Evolutionary conservation across 305 asterid genomes (phyloP).

Genomic region (Petunia hybrid): DNA sequence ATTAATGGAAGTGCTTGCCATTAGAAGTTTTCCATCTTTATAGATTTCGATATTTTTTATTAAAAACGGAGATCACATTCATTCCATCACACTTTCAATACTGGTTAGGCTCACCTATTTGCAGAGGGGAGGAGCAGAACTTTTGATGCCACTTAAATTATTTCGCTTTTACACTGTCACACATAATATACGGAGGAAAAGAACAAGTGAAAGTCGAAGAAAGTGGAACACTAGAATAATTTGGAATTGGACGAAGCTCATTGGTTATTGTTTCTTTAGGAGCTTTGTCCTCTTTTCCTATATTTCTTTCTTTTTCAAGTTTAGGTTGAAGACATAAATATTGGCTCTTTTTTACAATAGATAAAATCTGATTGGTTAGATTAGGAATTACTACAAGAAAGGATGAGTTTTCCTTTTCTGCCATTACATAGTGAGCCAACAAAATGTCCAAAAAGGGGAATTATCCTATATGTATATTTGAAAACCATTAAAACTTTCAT

Average conservation of each 20-base stretch:
- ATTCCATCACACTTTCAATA: no score
- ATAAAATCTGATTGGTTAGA: neutral
- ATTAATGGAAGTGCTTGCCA: no score
- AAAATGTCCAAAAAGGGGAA: neutral
- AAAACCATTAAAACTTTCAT: no score
- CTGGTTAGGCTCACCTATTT: neutral
- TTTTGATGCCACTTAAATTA: neutral
- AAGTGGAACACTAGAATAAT: constrained; percentile 11
- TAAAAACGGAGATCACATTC: no score
- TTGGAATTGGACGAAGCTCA: constrained; percentile 6
- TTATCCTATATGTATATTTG: no score
- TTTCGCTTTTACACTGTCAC: neutral
- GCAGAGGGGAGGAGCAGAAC: neutral
- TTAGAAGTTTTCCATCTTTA: no score
- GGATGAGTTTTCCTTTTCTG: neutral
- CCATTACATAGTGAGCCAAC: neutral
- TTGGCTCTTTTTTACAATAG: constrained; percentile 2
- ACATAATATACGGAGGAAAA: neutral
- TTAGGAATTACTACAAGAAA: neutral
- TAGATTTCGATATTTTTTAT: no score
- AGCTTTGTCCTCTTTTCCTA: neutral
- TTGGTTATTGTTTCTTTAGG: neutral
- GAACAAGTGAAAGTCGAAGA: neutral
- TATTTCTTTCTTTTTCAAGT: neutral
- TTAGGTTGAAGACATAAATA: neutral